phyloP scores from a whole-genome alignment of 1,139 yeast species.

The Taphrina communis region DNA sequence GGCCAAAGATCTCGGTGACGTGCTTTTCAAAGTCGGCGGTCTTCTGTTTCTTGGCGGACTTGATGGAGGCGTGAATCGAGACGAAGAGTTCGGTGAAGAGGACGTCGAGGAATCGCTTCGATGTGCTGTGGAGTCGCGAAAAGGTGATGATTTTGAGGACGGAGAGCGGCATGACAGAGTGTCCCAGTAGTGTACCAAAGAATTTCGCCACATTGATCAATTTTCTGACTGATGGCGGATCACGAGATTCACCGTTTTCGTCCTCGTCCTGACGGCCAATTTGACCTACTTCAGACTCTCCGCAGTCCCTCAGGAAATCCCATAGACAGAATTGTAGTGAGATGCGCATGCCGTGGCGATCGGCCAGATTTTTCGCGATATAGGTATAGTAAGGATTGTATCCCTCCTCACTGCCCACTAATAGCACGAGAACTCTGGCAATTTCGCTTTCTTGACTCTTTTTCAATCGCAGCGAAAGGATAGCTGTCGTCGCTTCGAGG shows the following conservation, averaged over 20 bases:
- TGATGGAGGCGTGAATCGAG: constrained; percentile 44
- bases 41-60: constrained; percentile 44
- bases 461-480: constrained; percentile 79
- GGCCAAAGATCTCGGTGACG: constrained; percentile 62
- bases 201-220: constrained; percentile 77
- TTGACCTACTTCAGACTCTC: constrained; percentile 50
- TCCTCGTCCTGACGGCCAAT: constrained; percentile 56
- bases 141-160: constrained; percentile 56
- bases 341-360: constrained; percentile 72
- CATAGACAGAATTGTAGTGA: constrained; percentile 87
- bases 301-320: constrained; percentile 82
- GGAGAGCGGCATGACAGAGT: constrained; percentile 56
- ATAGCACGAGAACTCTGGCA: constrained; percentile 81
- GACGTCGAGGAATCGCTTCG: constrained; percentile 73
- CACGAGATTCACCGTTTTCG: constrained; percentile 51
- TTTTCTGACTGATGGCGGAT: constrained; percentile 55
- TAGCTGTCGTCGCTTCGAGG: constrained; percentile 79
- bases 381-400: constrained; percentile 92
- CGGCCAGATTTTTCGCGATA: constrained; percentile 72
- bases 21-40: constrained; percentile 58
- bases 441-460: constrained; percentile 86
- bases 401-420: constrained; percentile 79
- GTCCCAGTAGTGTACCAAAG: constrained; percentile 49
- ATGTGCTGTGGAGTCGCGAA: constrained; percentile 70
- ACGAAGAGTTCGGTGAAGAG: constrained; percentile 72